Evolutionary conservation across 202 grass and related monocot species (phyloP), one percentile per base, ranked within the genome.

Genomic region (Dendrocalamus latiflorus): DNA sequence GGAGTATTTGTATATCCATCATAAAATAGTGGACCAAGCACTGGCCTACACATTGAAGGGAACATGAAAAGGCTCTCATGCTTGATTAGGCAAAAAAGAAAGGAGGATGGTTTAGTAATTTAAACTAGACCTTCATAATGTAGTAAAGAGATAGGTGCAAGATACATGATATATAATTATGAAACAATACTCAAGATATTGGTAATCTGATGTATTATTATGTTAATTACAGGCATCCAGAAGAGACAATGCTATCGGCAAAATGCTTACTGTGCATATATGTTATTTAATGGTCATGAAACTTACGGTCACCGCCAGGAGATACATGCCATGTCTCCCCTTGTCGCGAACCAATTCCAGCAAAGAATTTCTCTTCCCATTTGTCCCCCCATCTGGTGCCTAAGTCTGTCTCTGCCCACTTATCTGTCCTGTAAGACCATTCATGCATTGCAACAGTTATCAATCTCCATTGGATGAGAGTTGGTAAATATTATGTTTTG

Each of bases 271-370:
- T 44, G 47, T 45, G 21, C 20, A 38, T 53, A 37, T 25, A 71
- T 21, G n/a, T 60, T 26, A 61, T 51, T 79, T 57, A 72, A 54
- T 72, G 24, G 41, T 42, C 24, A 84, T 57, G 21, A 30, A 90
- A 88, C 93, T 83, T 95, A 95, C 96, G 91, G 57, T 92, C 93
- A 68, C 85, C 66, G 0, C 77, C 48, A 83, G 89, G 87, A 84
- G 91, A 99, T 75, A 87, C 91, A 91, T 93, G 92, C 96, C 96
- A 99, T 79, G 93, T 99, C 91, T 99, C 96, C 59, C 96, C 96
- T 94, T 95, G 96, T 72, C 93, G 88, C 28, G 96, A 99, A 86
- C 93, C 96, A 68, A 99, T 95, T 87, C 96, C 96, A 4, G 89
- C 65, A 87, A 99, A 95, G 75, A 99, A 99, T 43, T 93, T 95